A percentile compares a stretch with the other conserved stretches of the same genome.
Conservation (phyloP, 352 stramenopile species). For the Pythium grandisporangium region DNA sequence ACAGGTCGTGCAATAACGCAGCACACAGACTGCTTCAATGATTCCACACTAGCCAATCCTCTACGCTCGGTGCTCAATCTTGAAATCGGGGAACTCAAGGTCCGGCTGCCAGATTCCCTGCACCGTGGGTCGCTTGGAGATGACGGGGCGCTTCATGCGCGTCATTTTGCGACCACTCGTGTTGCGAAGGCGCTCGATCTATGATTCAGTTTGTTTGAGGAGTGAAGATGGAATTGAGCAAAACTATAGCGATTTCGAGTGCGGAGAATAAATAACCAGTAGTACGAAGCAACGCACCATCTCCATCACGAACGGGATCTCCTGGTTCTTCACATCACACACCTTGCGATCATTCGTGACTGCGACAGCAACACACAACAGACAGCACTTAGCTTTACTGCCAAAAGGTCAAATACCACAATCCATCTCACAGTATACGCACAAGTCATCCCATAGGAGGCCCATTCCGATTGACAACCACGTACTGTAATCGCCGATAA, state of each 20-base stretch:
- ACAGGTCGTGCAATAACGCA: no score
- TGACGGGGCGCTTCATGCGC: slow-evolving; percentile 72
- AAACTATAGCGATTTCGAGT: no score
- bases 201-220: no score
- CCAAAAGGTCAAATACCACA: no score
- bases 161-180: slow-evolving; percentile 87
- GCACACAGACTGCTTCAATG: no score
- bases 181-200: slow-evolving; percentile 80
- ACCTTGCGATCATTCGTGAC: slow-evolving; percentile 80
- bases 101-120: slow-evolving; percentile 86
- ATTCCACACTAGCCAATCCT: no score
- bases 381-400: not conserved
- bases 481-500: slow-evolving; percentile 81
- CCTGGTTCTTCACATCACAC: slow-evolving; percentile 84
- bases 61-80: slow-evolving; percentile 47
- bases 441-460: not conserved
- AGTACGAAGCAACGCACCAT: slow-evolving; percentile 37
- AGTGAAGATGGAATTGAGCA: no score
- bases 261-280: no score
- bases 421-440: not conserved
- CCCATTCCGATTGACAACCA: not conserved
- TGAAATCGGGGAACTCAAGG: slow-evolving; percentile 79
- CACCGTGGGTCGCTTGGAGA: slow-evolving; percentile 71
- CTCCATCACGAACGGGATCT: slow-evolving; percentile 71
- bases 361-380: slow-evolving; percentile 11